Evolutionary conservation across 225 moss, liverwort and hornwort species (phyloP).

Genomic region (Ulota crispa): DNA sequence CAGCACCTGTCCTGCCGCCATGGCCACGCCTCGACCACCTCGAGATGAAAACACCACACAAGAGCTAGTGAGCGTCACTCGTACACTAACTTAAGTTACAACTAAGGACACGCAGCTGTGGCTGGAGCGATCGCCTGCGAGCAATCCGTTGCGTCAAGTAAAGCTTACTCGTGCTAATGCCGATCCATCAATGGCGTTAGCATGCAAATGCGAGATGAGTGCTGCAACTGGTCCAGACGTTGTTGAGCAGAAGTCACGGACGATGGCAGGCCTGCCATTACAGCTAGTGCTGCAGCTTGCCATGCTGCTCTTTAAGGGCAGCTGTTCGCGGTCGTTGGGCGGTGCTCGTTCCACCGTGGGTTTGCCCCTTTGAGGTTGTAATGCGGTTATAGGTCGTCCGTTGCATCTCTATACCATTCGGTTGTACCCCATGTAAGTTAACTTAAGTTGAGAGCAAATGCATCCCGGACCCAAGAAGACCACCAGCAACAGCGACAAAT

Average conservation of each 20-base stretch:
- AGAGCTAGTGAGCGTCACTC: neutral
- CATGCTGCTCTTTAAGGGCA: conserved; percentile 27
- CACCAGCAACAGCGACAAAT: too few species aligned
- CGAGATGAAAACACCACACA: neutral
- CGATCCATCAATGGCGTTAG: neutral
- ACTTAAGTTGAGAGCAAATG: neutral
- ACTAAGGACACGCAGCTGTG: neutral
- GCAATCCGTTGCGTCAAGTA: neutral
- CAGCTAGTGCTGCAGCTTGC: conserved; percentile 30
- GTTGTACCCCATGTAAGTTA: neutral
- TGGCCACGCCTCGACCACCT: conserved; percentile 8
- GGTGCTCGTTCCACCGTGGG: neutral
- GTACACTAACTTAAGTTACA: neutral
- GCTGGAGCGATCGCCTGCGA: neutral
- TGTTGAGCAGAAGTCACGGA: conserved; percentile 19
- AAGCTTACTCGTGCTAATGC: neutral
- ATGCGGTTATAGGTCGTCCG: neutral
- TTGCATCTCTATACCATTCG: neutral
- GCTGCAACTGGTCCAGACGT: neutral
- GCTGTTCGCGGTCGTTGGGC: neutral
- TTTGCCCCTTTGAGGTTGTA: neutral
- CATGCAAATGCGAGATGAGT: conserved; percentile 13
- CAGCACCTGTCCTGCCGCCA: conserved; percentile 31
- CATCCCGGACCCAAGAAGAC: too few species aligned
- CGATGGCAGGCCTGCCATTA: conserved; percentile 24